A percentile compares a stretch with the other conserved stretches of the same genome.
These are phyloP conservation scores for Daldinia loculata DNA, from an alignment of 495 filamentous ascomycete genomes.

Conservation along the genomic window DNA sequence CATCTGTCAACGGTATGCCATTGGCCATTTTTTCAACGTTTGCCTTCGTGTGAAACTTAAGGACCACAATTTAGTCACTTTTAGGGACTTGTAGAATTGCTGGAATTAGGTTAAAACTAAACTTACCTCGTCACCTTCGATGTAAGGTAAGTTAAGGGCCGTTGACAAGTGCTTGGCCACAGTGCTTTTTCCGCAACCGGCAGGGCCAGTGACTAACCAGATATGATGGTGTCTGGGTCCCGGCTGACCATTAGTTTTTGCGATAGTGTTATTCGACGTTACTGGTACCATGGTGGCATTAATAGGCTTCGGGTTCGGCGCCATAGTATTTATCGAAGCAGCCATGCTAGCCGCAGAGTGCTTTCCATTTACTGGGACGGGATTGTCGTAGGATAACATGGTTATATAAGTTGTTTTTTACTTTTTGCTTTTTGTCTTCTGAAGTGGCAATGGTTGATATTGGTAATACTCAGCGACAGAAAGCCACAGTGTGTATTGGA, in stretches of 20 bases:
- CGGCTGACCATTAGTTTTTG: constrained; percentile 36
- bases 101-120: not conserved
- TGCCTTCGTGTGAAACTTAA: constrained; percentile 80
- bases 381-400: constrained; percentile 57
- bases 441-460: not conserved
- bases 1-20: constrained; percentile 88
- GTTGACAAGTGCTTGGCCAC: constrained; percentile 81
- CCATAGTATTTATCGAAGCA: constrained; percentile 46
- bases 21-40: constrained; percentile 95
- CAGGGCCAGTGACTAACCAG: constrained; percentile 96
- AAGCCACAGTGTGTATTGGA: not conserved
- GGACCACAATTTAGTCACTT: constrained; percentile 28
- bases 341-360: constrained; percentile 46
- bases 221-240: constrained; percentile 74
- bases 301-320: constrained; percentile 47
- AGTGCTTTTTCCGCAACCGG: constrained; percentile 95
- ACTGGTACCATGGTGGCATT: constrained; percentile 44
- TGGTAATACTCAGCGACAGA: not conserved
- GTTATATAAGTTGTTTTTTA: constrained; percentile 9
- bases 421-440: not conserved
- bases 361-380: constrained; percentile 51
- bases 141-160: constrained; percentile 76
- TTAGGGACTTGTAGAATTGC: constrained; percentile 1
- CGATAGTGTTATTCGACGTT: constrained; percentile 41
- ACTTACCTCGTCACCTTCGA: constrained; percentile 96